Percentiles rank a stretch among this genome's conserved stretches.
Evolutionary conservation across 2,329 filamentous ascomycete species (phyloP).

Genomic region (Hymenoscyphus fraxineus): DNA sequence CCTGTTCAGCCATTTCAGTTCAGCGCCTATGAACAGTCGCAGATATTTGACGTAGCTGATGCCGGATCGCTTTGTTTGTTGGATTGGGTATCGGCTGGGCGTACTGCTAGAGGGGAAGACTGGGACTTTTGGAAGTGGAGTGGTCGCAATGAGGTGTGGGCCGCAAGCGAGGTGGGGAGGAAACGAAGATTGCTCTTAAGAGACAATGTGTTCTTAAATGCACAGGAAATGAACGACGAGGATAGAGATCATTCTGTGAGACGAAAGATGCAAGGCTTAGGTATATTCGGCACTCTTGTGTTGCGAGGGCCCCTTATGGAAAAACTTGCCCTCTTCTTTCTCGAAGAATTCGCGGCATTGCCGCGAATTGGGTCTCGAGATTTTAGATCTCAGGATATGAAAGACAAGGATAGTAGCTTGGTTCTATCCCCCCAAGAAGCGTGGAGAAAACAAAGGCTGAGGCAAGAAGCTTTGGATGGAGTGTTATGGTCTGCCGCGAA

Average conservation of each 20-base stretch:
- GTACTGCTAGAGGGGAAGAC: conserved; percentile 78
- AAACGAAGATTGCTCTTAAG: conserved; percentile 68
- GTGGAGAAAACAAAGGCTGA: conserved; percentile 55
- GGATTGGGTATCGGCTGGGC: conserved; percentile 92
- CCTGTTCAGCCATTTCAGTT: conserved; percentile 86
- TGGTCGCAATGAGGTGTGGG: conserved; percentile 86
- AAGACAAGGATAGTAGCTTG: conserved; percentile 40
- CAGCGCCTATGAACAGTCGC: conserved; percentile 79
- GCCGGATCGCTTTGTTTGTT: conserved; percentile 69
- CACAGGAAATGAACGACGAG: conserved; percentile 40
- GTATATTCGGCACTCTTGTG: conserved; percentile 80
- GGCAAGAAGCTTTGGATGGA: conserved; percentile 54
- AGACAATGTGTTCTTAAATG: conserved; percentile 75
- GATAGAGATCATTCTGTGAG: conserved; percentile 38
- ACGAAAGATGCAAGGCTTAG: conserved; percentile 68
- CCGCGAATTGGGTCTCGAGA: conserved; percentile 80
- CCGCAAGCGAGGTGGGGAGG: conserved; percentile 37
- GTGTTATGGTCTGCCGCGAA: conserved; percentile 80
- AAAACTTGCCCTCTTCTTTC: conserved; percentile 66
- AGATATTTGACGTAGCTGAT: conserved; percentile 65
- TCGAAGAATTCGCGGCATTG: conserved; percentile 71
- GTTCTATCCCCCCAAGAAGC: conserved; percentile 42
- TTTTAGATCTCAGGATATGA: conserved; percentile 58
- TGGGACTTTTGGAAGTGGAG: conserved; percentile 81
- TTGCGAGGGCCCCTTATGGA: conserved; percentile 70